Percentiles rank a stretch among this genome's conserved stretches.
These are phyloP conservation scores for Lyophyllum atratum DNA, from an alignment of 768 basidiomycete species.

Conservation along the genomic window DNA sequence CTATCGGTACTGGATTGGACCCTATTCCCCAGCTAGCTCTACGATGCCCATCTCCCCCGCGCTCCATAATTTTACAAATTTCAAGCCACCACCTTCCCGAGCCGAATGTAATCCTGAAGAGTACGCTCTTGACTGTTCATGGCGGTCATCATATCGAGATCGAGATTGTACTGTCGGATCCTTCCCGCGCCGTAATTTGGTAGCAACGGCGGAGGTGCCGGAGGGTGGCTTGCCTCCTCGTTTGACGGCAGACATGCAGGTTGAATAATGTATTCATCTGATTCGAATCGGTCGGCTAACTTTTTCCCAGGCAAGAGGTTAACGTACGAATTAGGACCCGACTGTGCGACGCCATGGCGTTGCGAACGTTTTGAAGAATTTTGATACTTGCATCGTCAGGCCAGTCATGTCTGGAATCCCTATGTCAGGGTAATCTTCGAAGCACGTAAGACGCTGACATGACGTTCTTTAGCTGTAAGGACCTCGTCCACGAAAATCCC, in stretches of 20 bases:
- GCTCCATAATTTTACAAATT: constrained; percentile 40
- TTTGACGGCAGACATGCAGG: constrained; percentile 24
- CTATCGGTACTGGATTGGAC: too few relatives aligned
- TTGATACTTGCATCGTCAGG: constrained; percentile 32
- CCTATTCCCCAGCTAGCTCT: constrained; percentile 21
- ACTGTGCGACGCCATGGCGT: constrained; percentile 34
- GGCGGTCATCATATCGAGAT: constrained; percentile 44
- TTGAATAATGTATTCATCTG: constrained; percentile 41
- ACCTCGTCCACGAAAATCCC: too few relatives aligned
- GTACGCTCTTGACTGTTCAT: constrained; percentile 44
- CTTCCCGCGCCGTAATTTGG: constrained; percentile 50
- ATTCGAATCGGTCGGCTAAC: background rate
- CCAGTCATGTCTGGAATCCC: constrained; percentile 46
- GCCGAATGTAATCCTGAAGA: constrained; percentile 36
- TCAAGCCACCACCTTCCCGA: constrained; percentile 35
- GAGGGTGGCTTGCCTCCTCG: constrained; percentile 11
- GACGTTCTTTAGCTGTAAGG: background rate
- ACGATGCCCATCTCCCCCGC: constrained; percentile 33
- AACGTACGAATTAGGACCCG: constrained; percentile 35
- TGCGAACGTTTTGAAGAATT: constrained; percentile 36
- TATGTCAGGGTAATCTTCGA: background rate
- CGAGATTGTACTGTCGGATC: constrained; percentile 42
- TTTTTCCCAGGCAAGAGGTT: background rate
- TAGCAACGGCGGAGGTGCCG: constrained; percentile 47
- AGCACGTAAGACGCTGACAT: background rate